Conservation (phyloP, 805 yeast genomes). For the Kuraishia piskuri region DNA sequence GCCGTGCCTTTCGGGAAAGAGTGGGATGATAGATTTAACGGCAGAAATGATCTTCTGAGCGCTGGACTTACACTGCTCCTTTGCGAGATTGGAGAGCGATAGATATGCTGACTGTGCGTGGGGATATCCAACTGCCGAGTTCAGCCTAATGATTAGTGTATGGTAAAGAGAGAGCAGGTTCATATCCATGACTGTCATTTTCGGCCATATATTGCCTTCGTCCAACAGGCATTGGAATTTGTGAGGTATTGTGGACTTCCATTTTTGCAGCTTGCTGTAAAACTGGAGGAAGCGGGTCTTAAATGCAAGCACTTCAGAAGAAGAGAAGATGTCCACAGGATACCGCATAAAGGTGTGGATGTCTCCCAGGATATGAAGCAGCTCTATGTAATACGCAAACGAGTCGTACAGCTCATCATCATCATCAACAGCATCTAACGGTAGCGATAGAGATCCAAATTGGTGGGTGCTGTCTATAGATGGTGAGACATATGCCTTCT, state of each 20-base stretch:
- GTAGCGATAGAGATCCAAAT: neutral
- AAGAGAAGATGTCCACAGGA: slow-evolving; percentile 10
- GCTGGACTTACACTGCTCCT: slow-evolving; percentile 9
- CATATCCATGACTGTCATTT: slow-evolving; percentile 6
- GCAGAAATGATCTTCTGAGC: slow-evolving; percentile 8
- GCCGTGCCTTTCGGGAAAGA: neutral
- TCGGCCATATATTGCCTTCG: slow-evolving; percentile 6
- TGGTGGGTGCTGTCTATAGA: neutral
- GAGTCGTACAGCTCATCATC: slow-evolving; percentile 11
- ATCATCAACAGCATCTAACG: slow-evolving; percentile 1
- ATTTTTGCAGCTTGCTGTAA: slow-evolving; percentile 8
- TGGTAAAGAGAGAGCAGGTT: slow-evolving; percentile 11
- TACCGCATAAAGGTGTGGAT: slow-evolving; percentile 10
- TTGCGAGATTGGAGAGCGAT: slow-evolving; percentile 13
- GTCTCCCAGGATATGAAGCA: slow-evolving; percentile 10
- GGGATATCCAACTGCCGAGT: slow-evolving; percentile 17
- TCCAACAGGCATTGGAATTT: slow-evolving; percentile 5
- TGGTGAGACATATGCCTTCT: neutral
- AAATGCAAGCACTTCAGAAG: slow-evolving; percentile 10
- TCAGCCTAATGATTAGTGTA: slow-evolving; percentile 15
- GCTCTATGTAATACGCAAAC: slow-evolving; percentile 13
- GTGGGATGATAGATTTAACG: slow-evolving; percentile 3
- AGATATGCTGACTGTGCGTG: slow-evolving; percentile 14
- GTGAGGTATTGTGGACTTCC: slow-evolving; percentile 11
- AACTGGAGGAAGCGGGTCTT: slow-evolving; percentile 10